These are phyloP conservation scores for Ulota crispa DNA, from an alignment of 225 moss, liverwort and hornwort species.

Conservation along the genomic window DNA sequence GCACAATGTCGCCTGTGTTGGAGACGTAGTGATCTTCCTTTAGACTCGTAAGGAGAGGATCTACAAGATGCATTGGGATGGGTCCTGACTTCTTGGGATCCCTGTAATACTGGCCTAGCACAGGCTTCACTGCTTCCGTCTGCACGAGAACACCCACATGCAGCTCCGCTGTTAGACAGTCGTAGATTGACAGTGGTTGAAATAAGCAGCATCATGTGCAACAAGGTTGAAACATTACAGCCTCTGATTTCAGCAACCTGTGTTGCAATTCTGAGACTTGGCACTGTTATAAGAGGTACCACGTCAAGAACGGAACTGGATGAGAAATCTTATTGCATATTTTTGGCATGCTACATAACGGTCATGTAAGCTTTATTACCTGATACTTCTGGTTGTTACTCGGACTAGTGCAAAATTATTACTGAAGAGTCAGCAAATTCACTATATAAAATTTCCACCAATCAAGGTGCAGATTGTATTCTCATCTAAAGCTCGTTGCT, in stretches of 20 bases:
- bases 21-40: slow-evolving; percentile 72
- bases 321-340: neutral
- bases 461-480: neutral
- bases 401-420: neutral
- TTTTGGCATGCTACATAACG: neutral
- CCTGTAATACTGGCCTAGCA: slow-evolving; percentile 84
- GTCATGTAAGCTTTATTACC: neutral
- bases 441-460: neutral
- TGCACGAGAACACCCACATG: slow-evolving; percentile 4
- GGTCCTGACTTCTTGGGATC: slow-evolving; percentile 77
- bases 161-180: neutral
- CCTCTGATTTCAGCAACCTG: neutral
- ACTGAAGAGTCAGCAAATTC: neutral
- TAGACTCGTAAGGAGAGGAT: slow-evolving; percentile 58
- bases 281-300: neutral
- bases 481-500: neutral
- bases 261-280: neutral
- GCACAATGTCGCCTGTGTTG: slow-evolving; percentile 68
- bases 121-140: slow-evolving; percentile 89
- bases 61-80: slow-evolving; percentile 68
- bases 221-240: neutral
- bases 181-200: neutral
- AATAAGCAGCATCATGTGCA: neutral
- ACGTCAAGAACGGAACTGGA: neutral
- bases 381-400: too few relatives aligned